Evolutionary conservation across 805 yeast species (phyloP).

Genomic region (Candida ficus): DNA sequence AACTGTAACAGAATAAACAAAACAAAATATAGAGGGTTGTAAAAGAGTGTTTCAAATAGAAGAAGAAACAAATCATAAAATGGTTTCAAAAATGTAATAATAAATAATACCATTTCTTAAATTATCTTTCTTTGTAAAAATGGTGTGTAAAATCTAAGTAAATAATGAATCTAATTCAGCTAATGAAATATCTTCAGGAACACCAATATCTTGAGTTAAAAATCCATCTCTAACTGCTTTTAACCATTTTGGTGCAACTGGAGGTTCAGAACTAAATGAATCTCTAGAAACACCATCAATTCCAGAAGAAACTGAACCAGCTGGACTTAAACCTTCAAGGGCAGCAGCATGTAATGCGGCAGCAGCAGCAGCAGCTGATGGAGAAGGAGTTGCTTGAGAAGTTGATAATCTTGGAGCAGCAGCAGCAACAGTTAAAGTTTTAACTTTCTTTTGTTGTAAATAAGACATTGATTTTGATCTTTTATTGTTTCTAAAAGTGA

Average conservation of each 20-base stretch:
- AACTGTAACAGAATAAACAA: background rate
- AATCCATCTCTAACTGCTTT: conserved; percentile 73
- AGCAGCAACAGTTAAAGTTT: conserved; percentile 62
- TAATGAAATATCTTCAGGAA: conserved; percentile 73
- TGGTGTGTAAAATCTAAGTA: conserved; percentile 11
- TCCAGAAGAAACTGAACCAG: conserved; percentile 30
- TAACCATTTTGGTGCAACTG: conserved; percentile 57
- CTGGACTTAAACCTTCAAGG: conserved; percentile 42
- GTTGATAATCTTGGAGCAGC: conserved; percentile 79
- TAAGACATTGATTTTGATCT: conserved; percentile 63
- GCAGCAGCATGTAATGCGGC: conserved; percentile 72
- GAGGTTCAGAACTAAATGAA: conserved; percentile 22
- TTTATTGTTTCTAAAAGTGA: conserved; percentile 41
- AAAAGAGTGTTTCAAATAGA: no score
- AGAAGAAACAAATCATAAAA: no score
- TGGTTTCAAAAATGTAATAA: no score
- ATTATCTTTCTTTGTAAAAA: background rate
- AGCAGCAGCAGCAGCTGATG: conserved; percentile 67
- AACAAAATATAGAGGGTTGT: no score
- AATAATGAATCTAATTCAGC: conserved; percentile 60
- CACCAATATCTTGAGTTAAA: conserved; percentile 67
- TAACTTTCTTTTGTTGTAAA: conserved; percentile 46
- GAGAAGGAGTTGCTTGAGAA: conserved; percentile 48
- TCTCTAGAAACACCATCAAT: conserved; percentile 17
- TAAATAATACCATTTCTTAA: no score